Evolutionary conservation across 176 grass and related monocot species (phyloP).

Genomic region (Oryza meyeriana): DNA sequence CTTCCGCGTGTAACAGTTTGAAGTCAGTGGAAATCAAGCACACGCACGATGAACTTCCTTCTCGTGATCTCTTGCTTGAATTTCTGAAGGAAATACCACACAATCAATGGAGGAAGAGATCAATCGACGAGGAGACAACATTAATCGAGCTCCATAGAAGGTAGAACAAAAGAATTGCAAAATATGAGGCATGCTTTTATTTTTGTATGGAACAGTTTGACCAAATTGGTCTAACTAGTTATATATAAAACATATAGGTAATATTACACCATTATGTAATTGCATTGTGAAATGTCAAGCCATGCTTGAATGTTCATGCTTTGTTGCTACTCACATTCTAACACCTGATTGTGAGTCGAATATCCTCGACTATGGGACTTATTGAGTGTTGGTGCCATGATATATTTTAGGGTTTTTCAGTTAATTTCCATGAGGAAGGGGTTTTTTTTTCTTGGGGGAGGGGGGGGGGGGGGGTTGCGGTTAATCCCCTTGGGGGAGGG

Average conservation of each 20-base stretch:
- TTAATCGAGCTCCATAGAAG: background rate
- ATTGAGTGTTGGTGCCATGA: too few relatives aligned
- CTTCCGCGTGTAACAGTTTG: background rate
- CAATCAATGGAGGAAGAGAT: background rate
- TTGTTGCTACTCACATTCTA: background rate
- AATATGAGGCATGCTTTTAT: background rate
- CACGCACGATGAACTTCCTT: background rate
- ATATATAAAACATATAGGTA: background rate
- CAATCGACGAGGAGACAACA: background rate
- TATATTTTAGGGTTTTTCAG: too few relatives aligned
- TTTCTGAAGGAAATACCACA: background rate
- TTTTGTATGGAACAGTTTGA: background rate
- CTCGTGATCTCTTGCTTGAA: background rate
- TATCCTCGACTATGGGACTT: too few relatives aligned
- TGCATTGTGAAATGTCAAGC: background rate
- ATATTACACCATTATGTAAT: background rate
- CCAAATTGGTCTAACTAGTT: background rate
- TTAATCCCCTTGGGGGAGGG: too few relatives aligned
- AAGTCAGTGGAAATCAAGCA: constrained; percentile 15
- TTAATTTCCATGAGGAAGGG: too few relatives aligned
- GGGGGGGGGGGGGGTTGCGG: too few relatives aligned
- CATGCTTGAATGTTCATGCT: background rate
- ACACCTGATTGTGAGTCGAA: too few relatives aligned
- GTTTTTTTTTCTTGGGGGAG: too few relatives aligned
- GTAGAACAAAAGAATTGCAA: background rate